Base-by-base conservation (phyloP, 1,284 basidiomycete species). In the Cutaneotrichosporon dermatis region DNA sequence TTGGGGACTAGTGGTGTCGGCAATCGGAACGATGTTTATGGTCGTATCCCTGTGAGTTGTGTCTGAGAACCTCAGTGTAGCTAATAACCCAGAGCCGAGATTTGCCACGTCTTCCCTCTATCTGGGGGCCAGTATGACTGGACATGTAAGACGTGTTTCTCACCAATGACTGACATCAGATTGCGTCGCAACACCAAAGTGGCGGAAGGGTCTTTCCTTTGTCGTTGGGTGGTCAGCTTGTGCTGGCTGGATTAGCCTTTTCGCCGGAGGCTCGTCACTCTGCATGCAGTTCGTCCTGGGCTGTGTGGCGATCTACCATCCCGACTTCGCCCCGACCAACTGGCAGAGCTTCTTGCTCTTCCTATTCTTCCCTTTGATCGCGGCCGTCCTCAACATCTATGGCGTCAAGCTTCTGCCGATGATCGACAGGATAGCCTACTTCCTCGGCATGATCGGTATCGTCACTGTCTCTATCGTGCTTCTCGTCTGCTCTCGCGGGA, bases 211-310 rank as follows among this genome's bases (percentile, higher is more conserved):
- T 3, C 40, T 63, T 10, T 54, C 59, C 1, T 63, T 51, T 43
- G 45, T 43, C 49, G 43, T 46, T 0, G 61, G 61, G 9, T 62
- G 61, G 61, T 49, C 59, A 34, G 49, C 57, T 2, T 41, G 34
- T 7, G 61, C 76, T 0, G 77, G 77, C 2, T 80, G 77, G 77
- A 68, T 76, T 44, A 69, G 76, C 3, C 63, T 79, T 1, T 72
- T 73, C 9, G 77, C 76, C 5, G 71, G 69, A 3, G 73, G 55
- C 5, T 64, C 62, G 6, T 68, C 67, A 8, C 59, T 66, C 34
- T 57, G 57, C 36, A 58, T 57, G 16, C 43, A 69, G 45, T 69
- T 76, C 12, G 62, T 76, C 40, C 66, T 53, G 7, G 74, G 75
- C 37, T 49, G 40, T 15, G 37, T 59, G 10, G n/a, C 42, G 4